A percentile compares a stretch with the other conserved stretches of the same genome.
Conservation (phyloP, 164 flowering plant genomes). For the Tinospora cordifolia region DNA sequence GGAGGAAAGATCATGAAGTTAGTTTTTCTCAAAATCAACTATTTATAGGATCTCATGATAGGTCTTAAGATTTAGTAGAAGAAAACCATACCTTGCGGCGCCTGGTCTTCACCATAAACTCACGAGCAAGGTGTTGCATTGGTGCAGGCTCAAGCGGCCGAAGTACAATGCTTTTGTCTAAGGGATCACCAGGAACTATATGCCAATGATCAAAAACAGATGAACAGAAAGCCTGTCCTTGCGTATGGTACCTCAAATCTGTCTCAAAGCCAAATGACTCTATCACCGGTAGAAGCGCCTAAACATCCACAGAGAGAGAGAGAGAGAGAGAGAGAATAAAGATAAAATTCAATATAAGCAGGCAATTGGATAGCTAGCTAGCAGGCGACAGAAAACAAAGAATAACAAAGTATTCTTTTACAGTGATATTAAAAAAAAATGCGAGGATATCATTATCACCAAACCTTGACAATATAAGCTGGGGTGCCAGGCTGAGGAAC, state of each 20-base stretch:
- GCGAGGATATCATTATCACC: conserved; percentile 10
- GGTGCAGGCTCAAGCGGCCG: conserved; percentile 98
- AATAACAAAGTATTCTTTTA: not conserved
- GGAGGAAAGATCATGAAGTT: not conserved
- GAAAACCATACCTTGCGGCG: conserved; percentile 72
- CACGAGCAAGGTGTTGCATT: conserved; percentile 95
- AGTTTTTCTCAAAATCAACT: not conserved
- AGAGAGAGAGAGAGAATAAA: not conserved
- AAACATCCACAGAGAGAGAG: conserved; percentile 14
- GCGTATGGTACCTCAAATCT: conserved; percentile 91
- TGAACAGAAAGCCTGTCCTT: conserved; percentile 86
- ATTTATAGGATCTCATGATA: not conserved
- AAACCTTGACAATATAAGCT: conserved; percentile 93
- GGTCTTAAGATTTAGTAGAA: not conserved
- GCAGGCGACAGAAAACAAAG: not conserved
- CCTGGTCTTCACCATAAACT: conserved; percentile 97
- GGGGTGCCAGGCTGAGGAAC: conserved; percentile 99
- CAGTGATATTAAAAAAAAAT: not conserved
- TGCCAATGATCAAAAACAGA: conserved; percentile 98
- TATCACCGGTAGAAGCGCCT: conserved; percentile 95
- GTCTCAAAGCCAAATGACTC: conserved; percentile 99
- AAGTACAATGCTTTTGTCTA: conserved; percentile 83
- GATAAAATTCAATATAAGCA: not conserved
- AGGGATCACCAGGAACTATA: conserved; percentile 96
- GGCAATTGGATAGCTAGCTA: too few relatives aligned